Base-by-base conservation (phyloP, 768 basidiomycete genomes). In the Coprinopsis marcescibilis region DNA sequence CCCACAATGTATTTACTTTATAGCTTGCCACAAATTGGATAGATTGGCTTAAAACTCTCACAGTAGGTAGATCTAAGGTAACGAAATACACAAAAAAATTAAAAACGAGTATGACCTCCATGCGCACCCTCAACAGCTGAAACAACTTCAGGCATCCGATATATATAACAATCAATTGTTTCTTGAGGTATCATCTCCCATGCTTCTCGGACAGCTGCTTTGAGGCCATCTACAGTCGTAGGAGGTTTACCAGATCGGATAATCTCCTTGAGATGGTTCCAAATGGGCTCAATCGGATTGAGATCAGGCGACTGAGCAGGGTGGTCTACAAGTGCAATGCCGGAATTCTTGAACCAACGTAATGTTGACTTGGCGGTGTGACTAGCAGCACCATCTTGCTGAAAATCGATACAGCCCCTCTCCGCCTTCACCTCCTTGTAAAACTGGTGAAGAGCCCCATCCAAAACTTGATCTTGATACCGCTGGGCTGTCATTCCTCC, bases 401-500 rank as follows among this genome's bases (percentile, higher is more conserved):
- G 45, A 39, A 46, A 46, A 3, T 38, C 6, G 19, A 46, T 20
- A 26, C 3, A 13, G 11, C 14, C 7, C 37, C 20, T 38, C 45
- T 21, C 11, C 10, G 11, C 13, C 24, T 23, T 39, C 36, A 46
- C 27, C 25, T 39, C 17, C 12, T n/a, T 13, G 5, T 55, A 52
- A 45, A 53, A 54, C 11, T 38, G 40, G 43, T 30, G 21, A n/a
- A 61, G 38, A n/a, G 42, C 45, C 8, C 46, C 41, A 25, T 55
- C 55, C n/a, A 61, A 44, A 43, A 61, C 57, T 45, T 61, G 57
- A 13, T 55, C 48, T 20, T 52, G 46, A 43, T 63, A 63, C 40
- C 52, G 15, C 8, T 50, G n/a, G 11, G 34, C 37, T 17, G 20
- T 49, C 49, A 53, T 55, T 36, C 57, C 48, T n/a, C 55, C 55